Base-by-base conservation (phyloP, 345 rosid genomes). In the Balakata baccata region DNA sequence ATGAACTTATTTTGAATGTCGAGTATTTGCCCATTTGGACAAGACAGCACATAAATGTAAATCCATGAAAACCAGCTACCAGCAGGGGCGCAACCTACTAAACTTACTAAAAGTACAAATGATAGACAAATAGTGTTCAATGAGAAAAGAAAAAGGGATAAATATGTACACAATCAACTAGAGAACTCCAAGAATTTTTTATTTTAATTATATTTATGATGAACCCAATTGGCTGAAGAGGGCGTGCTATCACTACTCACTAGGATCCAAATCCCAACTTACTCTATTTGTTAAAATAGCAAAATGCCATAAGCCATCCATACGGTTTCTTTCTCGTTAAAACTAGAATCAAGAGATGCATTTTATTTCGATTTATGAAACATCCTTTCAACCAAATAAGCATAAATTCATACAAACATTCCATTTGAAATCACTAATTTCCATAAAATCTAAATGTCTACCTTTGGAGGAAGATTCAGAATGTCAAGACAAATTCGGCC, bases 401-500 rank as follows among this genome's bases (percentile, higher is more conserved):
- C 46, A 34, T 2, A 14, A 9, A 37, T 62, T 62, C 10, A 22
- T 34, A 61, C 34, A 38, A 61, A 29, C n/a, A 61, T 61, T 46
- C 66, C 41, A 47, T 49, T 29, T 29, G n/a, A 13, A n/a, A 58
- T 23, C 39, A 23, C 13, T 66, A 47, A 20, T 6, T 7, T 5
- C 14, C 37, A 34, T 17, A 72, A 64, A 65, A 16, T 52, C 16
- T 43, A 64, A 46, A 5, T 54, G 11, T 66, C 74, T 68, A 88
- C 97, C 92, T 93, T 90, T 18, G 97, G 94, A 29, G 98, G 98
- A 72, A 90, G 94, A 86, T 89, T 90, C 52, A 93, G 87, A 74
- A 93, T 89, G 79, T 93, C 98, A 38, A 93, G 93, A 88, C 97
- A 93, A 81, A 93, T 90, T 69, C 97, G 84, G 68, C 98, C 98